phyloP scores from a whole-genome alignment of 805 yeast genomes.

The Schizosaccharomyces octosporus region DNA sequence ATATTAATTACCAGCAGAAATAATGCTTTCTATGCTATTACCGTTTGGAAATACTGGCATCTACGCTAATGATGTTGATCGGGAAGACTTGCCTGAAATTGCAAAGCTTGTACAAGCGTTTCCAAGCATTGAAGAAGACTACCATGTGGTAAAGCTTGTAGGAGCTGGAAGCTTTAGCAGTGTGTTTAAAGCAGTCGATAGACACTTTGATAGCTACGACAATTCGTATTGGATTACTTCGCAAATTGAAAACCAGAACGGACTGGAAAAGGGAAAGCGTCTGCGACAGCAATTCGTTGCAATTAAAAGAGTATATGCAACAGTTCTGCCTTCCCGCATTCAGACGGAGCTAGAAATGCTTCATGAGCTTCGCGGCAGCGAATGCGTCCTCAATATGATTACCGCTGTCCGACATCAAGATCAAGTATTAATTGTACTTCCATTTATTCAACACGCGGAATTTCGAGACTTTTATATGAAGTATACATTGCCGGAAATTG shows the following conservation, averaged over 20 bases:
- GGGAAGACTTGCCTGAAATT: background rate
- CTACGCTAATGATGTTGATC: background rate
- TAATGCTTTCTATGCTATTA: background rate
- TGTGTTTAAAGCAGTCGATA: slow-evolving; percentile 1
- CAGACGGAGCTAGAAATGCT: background rate
- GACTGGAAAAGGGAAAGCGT: background rate
- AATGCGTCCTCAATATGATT: background rate
- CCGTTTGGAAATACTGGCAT: background rate
- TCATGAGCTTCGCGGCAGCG: background rate
- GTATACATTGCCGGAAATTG: background rate
- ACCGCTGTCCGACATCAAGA: slow-evolving; percentile 1
- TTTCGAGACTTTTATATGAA: slow-evolving; percentile 1
- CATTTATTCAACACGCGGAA: background rate
- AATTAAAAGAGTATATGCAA: background rate
- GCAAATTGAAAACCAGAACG: background rate
- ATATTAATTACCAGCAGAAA: background rate
- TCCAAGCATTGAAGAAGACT: background rate
- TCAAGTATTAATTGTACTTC: background rate
- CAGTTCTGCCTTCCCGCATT: background rate
- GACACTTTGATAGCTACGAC: background rate
- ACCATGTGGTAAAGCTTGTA: background rate
- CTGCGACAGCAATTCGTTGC: background rate
- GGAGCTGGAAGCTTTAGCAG: slow-evolving; percentile 2
- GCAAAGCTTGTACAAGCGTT: background rate
- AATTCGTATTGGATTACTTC: background rate